Evolutionary conservation across 2,329 filamentous ascomycete genomes (phyloP), one percentile per base, ranked within the genome.

Genomic region (Hypoxylon sp.): DNA sequence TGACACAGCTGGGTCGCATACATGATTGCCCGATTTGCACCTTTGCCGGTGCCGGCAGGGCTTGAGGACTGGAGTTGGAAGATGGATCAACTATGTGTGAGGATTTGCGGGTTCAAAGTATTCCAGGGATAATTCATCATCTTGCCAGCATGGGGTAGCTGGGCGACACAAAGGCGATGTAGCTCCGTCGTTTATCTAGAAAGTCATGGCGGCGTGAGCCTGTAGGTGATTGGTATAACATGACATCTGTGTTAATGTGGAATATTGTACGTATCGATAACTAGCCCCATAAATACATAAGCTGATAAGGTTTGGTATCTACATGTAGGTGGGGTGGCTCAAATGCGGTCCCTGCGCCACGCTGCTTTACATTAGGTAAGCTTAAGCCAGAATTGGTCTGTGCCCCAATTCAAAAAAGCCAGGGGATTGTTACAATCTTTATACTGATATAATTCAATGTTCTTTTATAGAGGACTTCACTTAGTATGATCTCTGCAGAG

Each of bases 11-110:
- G 38, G 57, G 49, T 51, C 58, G 67, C 72, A 21, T 57, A 77
- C 76, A 78, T 78, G 72, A 60, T 72, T 67, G 67, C 64, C 56
- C 67, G 36, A 65, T 45, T 67, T 51, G 72, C 74, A 71, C 73
- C 72, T 72, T 60, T 64, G 70, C 67, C 43, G 67, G 71, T 69
- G 69, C 72, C 57, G 69, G 62, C 65, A 45, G 49, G 28, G 19
- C 23, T 51, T 55, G 46, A 43, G 56, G 34, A 38, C n/a, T 23
- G 36, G 57, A 38, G 61, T 60, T 41, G 43, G 45, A 56, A 48
- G 34, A 43, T 53, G 52, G 52, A 66, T 67, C 68, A 72, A 71
- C 67, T 72, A 69, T 72, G 62, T 62, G 69, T 71, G 55, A 61
- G 50, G 38, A 30, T 52, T 28, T 66, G 66, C 14, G 55, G 55